Base-by-base conservation (phyloP, 805 yeast genomes). In the Lachancea nothofagi region DNA sequence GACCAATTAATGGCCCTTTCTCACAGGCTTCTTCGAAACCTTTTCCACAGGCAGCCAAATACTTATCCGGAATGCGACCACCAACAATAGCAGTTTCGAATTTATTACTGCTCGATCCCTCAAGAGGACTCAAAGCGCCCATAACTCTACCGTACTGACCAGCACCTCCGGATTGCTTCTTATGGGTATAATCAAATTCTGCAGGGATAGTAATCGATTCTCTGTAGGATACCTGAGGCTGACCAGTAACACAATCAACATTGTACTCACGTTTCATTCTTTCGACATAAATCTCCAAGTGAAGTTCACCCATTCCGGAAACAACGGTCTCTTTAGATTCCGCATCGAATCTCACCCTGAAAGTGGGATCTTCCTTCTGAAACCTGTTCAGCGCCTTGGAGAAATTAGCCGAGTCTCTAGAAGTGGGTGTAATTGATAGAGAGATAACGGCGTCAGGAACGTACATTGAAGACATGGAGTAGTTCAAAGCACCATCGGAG, bases 391-490 rank as follows among this genome's bases (percentile, higher is more conserved):
- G 78, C 39, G 99, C 99, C 65, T 90, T 93, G 23, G 97, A 88
- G 62, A 93, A 93, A 62, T 88, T 87, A 40, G 84, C 77, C 14
- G 80, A 74, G 61, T 93, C 97, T 57, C 83, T 86, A 28, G 88
- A 70, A 61, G 83, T 83, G 40, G 99, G 98, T 26, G 78, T 72
- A 55, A 93, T 83, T 13, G 96, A 82, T 43, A 93, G 71, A 5
- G 98, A 93, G 38, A 93, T 90, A 48, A 93, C 99, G 1, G 99
- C 96, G 64, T 93, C 99, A 5, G 99, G 99, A 46, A 93, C 98
- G 67, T 73, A 93, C 98, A 93, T 93, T 4, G 97, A 87, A 41
- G 94, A 79, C 97, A 93, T 90, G 40, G 98, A 80, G 54, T 84
- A 81, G 54, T 79, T 72, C 40, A 79, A 70, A 10, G 74, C 71